Base-by-base conservation (phyloP, 768 basidiomycete genomes). In the Boletus pseudo-olivaceus region DNA sequence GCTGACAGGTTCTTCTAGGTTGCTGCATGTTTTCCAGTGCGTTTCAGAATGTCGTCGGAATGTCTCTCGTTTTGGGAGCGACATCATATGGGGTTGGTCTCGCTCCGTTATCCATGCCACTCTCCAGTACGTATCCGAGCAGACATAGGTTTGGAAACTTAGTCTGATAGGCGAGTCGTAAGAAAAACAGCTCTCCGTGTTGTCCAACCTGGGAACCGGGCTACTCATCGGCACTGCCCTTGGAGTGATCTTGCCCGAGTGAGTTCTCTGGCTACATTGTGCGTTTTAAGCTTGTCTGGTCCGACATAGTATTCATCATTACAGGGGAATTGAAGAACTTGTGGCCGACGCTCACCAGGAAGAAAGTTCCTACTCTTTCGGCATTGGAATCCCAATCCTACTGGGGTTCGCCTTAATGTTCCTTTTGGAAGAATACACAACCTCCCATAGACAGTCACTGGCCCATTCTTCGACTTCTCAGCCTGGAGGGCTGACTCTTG, bases 181-280 rank as follows among this genome's bases (percentile, higher is more conserved):
- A 78, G 55, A 70, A 75, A 70, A 73, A 78, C 59, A 73, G 72
- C 60, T 79, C 41, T 75, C 75, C 20, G 61, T 70, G 39, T 67
- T 86, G 32, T 79, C 78, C 8, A 79, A 80, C 40, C 67, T 92
- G 15, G 88, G 91, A 11, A 88, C 88, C 8, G 95, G 95, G 11
- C 74, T 98, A 11, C 78, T 98, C 17, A 79, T 97, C 14, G 95
- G 95, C 4, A 88, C 95, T 3, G 93, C 92, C 0, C 72, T 98
- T 58, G 91, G 91, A 12, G 84, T 98, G 26, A 92, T 98, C 58
- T 86, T 98, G 49, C 95, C 96, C 35, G 95, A 97, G 89, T 94
- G 71, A 68, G 88, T 84, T 15, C 30, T 35, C 41, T 35, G 14
- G 19, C n/a, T 5, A 23, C 32, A 34, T 42, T 26, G 7, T 15